These are phyloP conservation scores for Cystobasidiaceae sp. DNA, from an alignment of 1,284 basidiomycete species.

Conservation along the genomic window DNA sequence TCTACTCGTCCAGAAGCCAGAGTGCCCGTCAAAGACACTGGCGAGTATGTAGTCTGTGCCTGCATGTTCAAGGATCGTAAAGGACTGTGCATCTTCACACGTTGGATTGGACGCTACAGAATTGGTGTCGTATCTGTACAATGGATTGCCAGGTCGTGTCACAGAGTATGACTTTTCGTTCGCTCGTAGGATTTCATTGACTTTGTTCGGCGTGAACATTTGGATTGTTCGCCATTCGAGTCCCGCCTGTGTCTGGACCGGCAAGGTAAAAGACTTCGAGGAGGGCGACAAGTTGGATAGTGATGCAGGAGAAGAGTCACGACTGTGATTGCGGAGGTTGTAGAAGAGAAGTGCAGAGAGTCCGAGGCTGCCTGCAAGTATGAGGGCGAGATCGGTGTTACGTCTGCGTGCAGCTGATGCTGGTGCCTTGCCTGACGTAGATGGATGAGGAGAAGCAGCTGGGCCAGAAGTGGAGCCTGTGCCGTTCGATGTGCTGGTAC, in stretches of 20 bases:
- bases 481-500: too few relatives aligned
- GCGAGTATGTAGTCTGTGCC: slow-evolving; percentile 36
- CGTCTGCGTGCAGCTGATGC: slow-evolving; percentile 11
- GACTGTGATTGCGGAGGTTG: slow-evolving; percentile 2
- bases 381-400: slow-evolving; percentile 28
- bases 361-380: slow-evolving; percentile 13
- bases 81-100: slow-evolving; percentile 78
- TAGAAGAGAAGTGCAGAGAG: slow-evolving; percentile 14
- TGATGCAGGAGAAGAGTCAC: neutral
- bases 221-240: slow-evolving; percentile 41
- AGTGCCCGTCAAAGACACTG: slow-evolving; percentile 67
- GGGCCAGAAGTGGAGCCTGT: too few relatives aligned
- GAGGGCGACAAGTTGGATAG: slow-evolving; percentile 20
- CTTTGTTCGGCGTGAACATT: slow-evolving; percentile 56
- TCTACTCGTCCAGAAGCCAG: slow-evolving; percentile 74
- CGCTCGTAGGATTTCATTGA: slow-evolving; percentile 59
- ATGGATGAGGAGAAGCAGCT: neutral
- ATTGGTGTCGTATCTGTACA: slow-evolving; percentile 67
- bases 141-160: slow-evolving; percentile 46
- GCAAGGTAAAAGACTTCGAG: slow-evolving; percentile 24
- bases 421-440: neutral
- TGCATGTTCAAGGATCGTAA: slow-evolving; percentile 53
- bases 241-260: slow-evolving; percentile 11
- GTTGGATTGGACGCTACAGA: slow-evolving; percentile 77
- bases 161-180: slow-evolving; percentile 51